A percentile compares a stretch with the other conserved stretches of the same genome.
These are phyloP conservation scores for Nicotiana obtusifolia DNA, from an alignment of 257 asterid genomes.

Conservation along the genomic window DNA sequence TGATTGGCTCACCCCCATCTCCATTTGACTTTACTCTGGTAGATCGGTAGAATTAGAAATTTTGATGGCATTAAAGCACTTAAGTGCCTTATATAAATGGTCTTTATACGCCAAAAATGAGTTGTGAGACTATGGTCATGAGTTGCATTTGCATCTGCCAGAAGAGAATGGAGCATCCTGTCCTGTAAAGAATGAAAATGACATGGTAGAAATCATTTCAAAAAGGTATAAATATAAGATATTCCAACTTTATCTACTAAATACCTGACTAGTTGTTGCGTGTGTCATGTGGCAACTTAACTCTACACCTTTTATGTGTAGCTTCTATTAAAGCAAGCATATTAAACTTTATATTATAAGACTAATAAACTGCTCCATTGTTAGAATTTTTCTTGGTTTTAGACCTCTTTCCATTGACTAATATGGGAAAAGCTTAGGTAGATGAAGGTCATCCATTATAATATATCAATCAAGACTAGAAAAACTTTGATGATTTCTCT, in stretches of 20 bases:
- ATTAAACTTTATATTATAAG: background rate
- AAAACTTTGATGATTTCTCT: constrained; percentile 2
- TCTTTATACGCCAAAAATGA: background rate
- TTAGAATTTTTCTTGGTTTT: background rate
- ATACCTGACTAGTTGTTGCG: background rate
- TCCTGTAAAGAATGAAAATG: background rate
- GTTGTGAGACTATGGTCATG: background rate
- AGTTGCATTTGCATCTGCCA: background rate
- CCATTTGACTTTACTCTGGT: background rate
- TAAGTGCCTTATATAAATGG: background rate
- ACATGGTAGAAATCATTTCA: background rate
- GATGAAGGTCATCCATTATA: background rate
- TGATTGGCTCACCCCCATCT: background rate
- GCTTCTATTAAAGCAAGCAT: background rate
- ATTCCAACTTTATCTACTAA: background rate
- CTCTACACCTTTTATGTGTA: background rate
- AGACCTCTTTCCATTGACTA: constrained; percentile 8
- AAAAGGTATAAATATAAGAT: background rate
- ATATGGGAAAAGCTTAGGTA: background rate
- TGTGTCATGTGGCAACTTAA: background rate
- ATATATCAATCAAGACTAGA: constrained; percentile 18
- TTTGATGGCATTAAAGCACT: background rate
- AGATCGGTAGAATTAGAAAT: background rate
- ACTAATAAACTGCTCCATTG: background rate
- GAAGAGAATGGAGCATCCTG: background rate